phyloP scores from a whole-genome alignment of 306 rosid species.

The Fragaria vesca region DNA sequence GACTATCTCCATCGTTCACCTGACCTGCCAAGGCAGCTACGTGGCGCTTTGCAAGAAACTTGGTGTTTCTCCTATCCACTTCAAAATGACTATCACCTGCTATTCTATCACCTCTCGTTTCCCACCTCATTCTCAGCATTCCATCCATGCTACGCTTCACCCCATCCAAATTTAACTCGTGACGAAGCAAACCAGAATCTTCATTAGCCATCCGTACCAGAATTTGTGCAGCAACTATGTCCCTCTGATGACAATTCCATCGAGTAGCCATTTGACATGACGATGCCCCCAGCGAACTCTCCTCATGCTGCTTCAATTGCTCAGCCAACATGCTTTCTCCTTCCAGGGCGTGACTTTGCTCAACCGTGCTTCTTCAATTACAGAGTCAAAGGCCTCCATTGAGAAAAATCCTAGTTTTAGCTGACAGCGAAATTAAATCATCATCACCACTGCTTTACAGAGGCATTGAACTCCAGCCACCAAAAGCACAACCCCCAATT shows the following conservation, averaged over 20 bases:
- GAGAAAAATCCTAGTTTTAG: background rate
- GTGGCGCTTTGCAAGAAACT: background rate
- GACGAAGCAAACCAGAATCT: background rate
- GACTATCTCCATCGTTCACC: background rate
- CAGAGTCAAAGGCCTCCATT: background rate
- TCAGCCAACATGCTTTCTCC: background rate
- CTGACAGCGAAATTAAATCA: background rate
- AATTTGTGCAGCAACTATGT: slow-evolving; percentile 6
- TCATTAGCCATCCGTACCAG: slow-evolving; percentile 15
- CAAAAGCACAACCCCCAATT: background rate
- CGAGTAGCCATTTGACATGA: background rate
- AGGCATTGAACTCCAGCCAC: background rate
- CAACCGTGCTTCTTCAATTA: background rate
- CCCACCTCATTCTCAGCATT: background rate
- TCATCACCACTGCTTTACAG: background rate
- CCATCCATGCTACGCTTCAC: background rate
- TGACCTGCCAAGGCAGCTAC: background rate
- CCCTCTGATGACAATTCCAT: background rate
- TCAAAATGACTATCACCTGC: background rate
- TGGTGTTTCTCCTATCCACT: background rate
- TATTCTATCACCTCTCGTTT: too few species aligned
- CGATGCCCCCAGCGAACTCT: background rate
- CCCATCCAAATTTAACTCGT: background rate
- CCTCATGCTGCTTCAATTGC: background rate
- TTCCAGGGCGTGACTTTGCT: background rate